These are phyloP conservation scores for Metschnikowia lachancei DNA, from an alignment of 805 yeast genomes.

Conservation along the genomic window DNA sequence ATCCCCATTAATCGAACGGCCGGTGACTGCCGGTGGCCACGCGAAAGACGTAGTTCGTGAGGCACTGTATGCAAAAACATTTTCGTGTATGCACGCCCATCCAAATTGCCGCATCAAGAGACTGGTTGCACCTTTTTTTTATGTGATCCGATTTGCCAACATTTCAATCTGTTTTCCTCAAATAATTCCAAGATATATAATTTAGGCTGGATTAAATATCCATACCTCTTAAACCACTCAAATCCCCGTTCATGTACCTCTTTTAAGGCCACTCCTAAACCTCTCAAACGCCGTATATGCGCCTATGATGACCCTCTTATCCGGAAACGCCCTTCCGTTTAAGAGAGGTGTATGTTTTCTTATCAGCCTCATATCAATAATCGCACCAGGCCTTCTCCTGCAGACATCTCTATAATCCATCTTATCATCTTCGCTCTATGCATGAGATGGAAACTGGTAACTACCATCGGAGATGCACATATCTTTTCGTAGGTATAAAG, in stretches of 20 bases:
- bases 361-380: slow-evolving; percentile 4
- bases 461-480: neutral
- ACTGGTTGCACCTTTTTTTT: too few relatives aligned
- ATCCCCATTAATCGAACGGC: too few relatives aligned
- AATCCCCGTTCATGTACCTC: neutral
- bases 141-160: too few relatives aligned
- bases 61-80: too few relatives aligned
- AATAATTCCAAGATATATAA: too few relatives aligned
- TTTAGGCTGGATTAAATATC: too few relatives aligned
- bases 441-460: neutral
- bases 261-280: neutral
- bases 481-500: neutral
- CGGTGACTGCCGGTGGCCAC: too few relatives aligned
- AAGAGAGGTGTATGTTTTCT: slow-evolving; percentile 2
- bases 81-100: too few relatives aligned
- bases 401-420: neutral
- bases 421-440: slow-evolving; percentile 3
- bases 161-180: too few relatives aligned
- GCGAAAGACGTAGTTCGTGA: too few relatives aligned
- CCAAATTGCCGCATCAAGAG: too few relatives aligned
- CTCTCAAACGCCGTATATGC: neutral
- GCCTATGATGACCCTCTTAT: neutral
- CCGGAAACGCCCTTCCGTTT: slow-evolving; percentile 2
- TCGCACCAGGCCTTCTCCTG: slow-evolving; percentile 4
- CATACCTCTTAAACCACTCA: too few relatives aligned